Base-by-base conservation (phyloP, 2,329 filamentous ascomycete genomes). In the Tolypocladium pustulatum region DNA sequence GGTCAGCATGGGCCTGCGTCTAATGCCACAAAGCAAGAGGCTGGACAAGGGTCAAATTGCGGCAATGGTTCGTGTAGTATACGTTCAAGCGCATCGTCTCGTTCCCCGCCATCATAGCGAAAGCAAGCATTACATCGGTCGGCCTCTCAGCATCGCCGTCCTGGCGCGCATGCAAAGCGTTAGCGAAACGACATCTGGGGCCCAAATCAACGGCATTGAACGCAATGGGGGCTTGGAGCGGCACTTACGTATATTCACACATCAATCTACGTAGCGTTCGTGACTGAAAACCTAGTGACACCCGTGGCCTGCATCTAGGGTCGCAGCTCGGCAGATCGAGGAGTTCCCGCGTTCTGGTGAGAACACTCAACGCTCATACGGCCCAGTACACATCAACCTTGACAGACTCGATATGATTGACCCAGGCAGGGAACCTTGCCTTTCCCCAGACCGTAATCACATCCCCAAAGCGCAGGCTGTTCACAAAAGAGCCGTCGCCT, bases 381-480 rank as follows among this genome's bases (percentile, higher is more conserved):
- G 81, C 80, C 81, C 82, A 87, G 65, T 82, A 86, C 32, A 86
- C 74, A 59, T 82, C 80, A 36, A 86, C 70, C 66, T 75, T 74
- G 2, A 80, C 78, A 15, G 70, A 73, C 54, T 79, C 67, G 12
- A 86, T 67, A 15, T 70, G 57, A 61, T 86, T 86, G 1, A 57
- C 53, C 84, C 84, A 87, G 0, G 71, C 77, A 0, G 66, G 68
- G 58, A 82, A 86, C 59, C 83, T 76, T 2, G 81, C 76, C 68
- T 81, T 84, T 0, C 73, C 83, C 84, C 84, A 87, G 1, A 87
- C 65, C 0, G 83, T 86, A 13, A 87, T 70, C 22, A 84, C 77
- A 63, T 87, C 84, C 1, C 84, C 84, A n/a, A 83, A 62, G 62
- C 76, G 78, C 62, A 87, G 65, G 53, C 70, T 73, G 20, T 79